Evolutionary conservation across 495 filamentous ascomycete genomes (phyloP).

Genomic region (Elasticomyces elasticus): DNA sequence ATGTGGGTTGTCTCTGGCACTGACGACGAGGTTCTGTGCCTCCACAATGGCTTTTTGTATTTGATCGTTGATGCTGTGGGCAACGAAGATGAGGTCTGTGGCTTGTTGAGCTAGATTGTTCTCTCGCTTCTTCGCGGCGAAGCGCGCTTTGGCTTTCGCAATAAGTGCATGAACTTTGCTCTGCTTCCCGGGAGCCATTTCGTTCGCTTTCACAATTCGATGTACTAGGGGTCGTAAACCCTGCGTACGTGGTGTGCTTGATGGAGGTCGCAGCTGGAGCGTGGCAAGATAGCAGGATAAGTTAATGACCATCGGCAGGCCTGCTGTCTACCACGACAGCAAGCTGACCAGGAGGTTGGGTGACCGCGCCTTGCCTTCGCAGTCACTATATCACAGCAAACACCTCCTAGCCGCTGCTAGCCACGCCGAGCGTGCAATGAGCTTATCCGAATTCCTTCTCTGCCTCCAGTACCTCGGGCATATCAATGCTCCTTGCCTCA

Average conservation of each 20-base stretch:
- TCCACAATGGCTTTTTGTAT: not conserved
- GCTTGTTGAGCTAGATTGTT: not conserved
- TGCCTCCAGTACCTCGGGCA: conserved; percentile 31
- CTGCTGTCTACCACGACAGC: too few relatives aligned
- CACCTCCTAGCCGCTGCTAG: not conserved
- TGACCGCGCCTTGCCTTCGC: not conserved
- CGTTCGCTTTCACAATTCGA: not conserved
- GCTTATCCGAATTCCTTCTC: conserved; percentile 16
- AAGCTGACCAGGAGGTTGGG: not conserved
- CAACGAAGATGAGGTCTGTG: not conserved
- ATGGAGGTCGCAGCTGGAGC: too few relatives aligned
- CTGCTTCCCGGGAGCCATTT: not conserved
- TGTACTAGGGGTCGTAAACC: not conserved
- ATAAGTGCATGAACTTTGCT: not conserved
- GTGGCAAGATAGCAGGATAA: too few relatives aligned
- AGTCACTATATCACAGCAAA: not conserved
- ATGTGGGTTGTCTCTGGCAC: not conserved
- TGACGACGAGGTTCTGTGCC: not conserved
- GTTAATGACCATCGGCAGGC: too few relatives aligned
- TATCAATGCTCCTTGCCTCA: conserved; percentile 28
- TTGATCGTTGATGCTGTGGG: not conserved
- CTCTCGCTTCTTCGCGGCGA: not conserved
- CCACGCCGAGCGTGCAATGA: not conserved
- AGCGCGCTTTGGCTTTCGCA: not conserved
- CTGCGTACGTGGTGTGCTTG: not conserved